Base-by-base conservation (phyloP, 305 asterid genomes). In the Rubia peregrina region DNA sequence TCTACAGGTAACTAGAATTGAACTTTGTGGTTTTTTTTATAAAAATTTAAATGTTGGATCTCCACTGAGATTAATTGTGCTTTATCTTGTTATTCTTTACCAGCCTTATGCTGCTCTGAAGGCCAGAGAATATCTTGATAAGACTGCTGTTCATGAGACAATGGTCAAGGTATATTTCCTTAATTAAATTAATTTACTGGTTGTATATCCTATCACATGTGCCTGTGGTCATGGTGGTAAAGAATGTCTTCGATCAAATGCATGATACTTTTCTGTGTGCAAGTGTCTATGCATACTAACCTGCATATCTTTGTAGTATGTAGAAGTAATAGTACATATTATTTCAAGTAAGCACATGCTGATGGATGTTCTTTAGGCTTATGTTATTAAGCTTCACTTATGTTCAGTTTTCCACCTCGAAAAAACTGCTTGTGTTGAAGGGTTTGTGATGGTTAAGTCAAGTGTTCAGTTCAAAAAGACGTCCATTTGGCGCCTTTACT, bases 61-160 rank as follows among this genome's bases (percentile, higher is more conserved):
- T 59, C 72, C 41, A 21, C 36, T 10, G 38, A 38, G 46, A 9
- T 68, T 38, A 56, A 30, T n/a, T 11, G 13, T 69, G 56, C 69
- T 53, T 60, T 41, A 59, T 36, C 46, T 79, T 70, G 33, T 11
- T 60, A 22, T 43, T 26, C 26, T 43, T 68, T 80, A 44, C 77
- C 91, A 92, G 99, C 90, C 98, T 73, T 92, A 92, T 83, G 99
- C 99, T 71, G 99, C 99, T 72, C 69, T 87, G 71, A 95, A 92
- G 85, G 97, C 99, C 75, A 86, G 87, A 81, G 98, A 92, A 75
- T 95, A 92, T 83, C 91, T 95, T 71, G 98, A 95, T 77, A 95
- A 95, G 83, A 95, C 96, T 75, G 96, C 98, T 67, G 89, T 86
- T 81, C 99, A 95, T 72, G 99, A 82, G 76, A 85, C 87, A 11